Percentiles rank a stretch among this genome's conserved stretches.
phyloP scores from a whole-genome alignment of 768 basidiomycete species.

The Lentinula lateritia region DNA sequence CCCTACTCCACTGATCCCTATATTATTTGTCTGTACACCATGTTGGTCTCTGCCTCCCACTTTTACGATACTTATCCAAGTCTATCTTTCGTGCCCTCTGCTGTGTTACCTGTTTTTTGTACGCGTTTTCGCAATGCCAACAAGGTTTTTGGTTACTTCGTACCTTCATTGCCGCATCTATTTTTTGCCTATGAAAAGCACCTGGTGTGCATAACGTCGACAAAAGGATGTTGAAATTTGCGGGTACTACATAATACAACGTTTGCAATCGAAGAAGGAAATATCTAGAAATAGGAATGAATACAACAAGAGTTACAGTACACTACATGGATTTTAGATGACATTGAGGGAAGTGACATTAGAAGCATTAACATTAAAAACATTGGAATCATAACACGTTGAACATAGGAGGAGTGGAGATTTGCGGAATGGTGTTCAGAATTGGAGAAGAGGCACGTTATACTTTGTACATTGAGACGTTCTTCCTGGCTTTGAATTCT shows the following conservation, averaged over 20 bases:
- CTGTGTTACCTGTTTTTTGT: not conserved
- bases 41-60: not conserved
- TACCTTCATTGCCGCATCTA: not conserved
- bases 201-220: not conserved
- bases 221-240: not conserved
- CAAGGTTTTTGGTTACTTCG: not conserved
- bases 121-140: not conserved
- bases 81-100: not conserved
- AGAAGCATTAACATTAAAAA: not conserved
- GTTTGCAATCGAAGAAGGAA: not conserved
- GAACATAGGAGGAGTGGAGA: not conserved
- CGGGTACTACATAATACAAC: not conserved
- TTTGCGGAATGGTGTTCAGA: not conserved
- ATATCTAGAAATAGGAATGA: not conserved
- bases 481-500: conserved; percentile 16
- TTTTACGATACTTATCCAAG: not conserved
- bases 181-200: not conserved
- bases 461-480: conserved; percentile 16
- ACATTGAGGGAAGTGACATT: not conserved
- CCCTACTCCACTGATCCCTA: not conserved
- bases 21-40: not conserved
- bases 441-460: not conserved
- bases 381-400: not conserved
- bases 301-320: not conserved
- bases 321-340: not conserved